Percentiles rank a stretch among this genome's conserved stretches.
phyloP scores from a whole-genome alignment of 2,329 filamentous ascomycete genomes.

The Hypoxylon sp. region DNA sequence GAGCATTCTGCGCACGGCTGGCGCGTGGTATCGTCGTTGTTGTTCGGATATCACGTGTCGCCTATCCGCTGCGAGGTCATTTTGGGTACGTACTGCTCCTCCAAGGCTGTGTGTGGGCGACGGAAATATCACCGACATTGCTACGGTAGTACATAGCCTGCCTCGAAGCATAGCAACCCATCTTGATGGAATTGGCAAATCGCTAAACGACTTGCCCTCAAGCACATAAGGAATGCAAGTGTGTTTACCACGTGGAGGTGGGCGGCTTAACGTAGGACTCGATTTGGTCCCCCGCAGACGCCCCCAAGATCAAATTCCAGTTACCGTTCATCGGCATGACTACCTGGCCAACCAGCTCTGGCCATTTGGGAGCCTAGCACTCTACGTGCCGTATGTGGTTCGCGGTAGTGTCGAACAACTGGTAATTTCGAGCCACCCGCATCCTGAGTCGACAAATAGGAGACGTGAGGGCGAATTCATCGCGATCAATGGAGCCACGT shows the following conservation, averaged over 20 bases:
- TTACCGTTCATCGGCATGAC: slow-evolving; percentile 24
- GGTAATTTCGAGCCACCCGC: slow-evolving; percentile 17
- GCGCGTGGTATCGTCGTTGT: slow-evolving; percentile 1
- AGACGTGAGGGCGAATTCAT: slow-evolving; percentile 18
- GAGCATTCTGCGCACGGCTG: not conserved
- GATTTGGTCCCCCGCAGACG: slow-evolving; percentile 32
- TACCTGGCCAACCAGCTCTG: slow-evolving; percentile 19
- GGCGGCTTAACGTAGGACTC: slow-evolving; percentile 32
- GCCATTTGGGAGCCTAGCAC: not conserved
- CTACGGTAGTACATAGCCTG: slow-evolving; percentile 30
- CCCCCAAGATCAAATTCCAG: slow-evolving; percentile 17
- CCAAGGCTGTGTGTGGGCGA: slow-evolving; percentile 29
- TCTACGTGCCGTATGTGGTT: slow-evolving; percentile 20
- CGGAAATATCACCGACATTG: slow-evolving; percentile 20
- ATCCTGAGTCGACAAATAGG: slow-evolving; percentile 28
- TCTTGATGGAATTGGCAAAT: slow-evolving; percentile 19
- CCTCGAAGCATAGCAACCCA: slow-evolving; percentile 16
- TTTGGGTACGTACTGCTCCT: slow-evolving; percentile 17
- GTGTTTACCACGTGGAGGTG: slow-evolving; percentile 37
- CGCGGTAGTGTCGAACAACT: slow-evolving; percentile 20
- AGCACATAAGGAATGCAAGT: slow-evolving; percentile 22
- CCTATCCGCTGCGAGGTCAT: slow-evolving; percentile 23
- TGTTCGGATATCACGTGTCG: slow-evolving; percentile 32
- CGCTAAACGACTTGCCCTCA: slow-evolving; percentile 7
- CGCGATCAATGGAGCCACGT: slow-evolving; percentile 43